Conservation (phyloP, 2,329 filamentous ascomycete species). For the Ophiostoma australiae region DNA sequence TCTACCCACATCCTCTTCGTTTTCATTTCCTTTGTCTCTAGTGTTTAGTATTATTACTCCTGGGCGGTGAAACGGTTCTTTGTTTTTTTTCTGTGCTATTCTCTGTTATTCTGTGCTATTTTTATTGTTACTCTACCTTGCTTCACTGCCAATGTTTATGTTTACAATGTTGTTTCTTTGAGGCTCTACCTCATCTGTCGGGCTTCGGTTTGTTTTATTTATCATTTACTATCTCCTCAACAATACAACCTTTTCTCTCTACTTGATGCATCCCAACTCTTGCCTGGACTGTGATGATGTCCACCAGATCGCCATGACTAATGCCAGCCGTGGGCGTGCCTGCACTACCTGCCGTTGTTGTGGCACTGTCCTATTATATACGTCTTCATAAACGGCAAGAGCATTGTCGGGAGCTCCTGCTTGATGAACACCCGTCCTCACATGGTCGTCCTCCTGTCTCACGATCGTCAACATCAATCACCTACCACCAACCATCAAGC, state of each 20-base stretch:
- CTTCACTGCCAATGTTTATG: neutral
- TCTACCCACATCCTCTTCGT: neutral
- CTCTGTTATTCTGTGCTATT: neutral
- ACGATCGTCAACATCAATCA: too few species aligned
- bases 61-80: slow-evolving; percentile 14
- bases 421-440: neutral
- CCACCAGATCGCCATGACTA: too few species aligned
- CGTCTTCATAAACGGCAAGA: neutral
- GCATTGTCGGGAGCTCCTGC: neutral
- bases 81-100: neutral
- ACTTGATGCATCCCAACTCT: neutral
- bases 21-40: neutral
- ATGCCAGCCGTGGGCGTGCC: too few species aligned
- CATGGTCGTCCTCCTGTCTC: neutral
- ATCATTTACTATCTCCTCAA: too few species aligned
- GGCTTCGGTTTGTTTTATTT: too few species aligned
- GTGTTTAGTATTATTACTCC: slow-evolving; percentile 4
- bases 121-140: neutral
- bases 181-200: neutral
- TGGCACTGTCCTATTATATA: neutral
- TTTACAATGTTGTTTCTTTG: neutral
- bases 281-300: too few species aligned
- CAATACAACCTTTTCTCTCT: neutral
- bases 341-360: neutral
- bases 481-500: neutral